phyloP scores from a whole-genome alignment of 2,329 filamentous ascomycete genomes.

The Colletotrichum sp. region DNA sequence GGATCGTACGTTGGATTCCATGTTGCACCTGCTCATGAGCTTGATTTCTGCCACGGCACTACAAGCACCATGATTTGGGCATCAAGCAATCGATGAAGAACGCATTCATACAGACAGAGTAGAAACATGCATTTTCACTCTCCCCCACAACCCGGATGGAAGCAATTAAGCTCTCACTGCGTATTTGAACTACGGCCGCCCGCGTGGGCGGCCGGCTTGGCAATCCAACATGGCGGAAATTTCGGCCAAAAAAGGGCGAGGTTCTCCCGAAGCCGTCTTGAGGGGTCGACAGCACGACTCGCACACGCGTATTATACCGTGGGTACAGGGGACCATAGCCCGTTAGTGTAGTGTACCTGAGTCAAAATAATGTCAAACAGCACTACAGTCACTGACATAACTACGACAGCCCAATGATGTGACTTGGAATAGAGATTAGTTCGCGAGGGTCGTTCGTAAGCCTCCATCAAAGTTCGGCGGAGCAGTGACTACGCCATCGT shows the following conservation, averaged over 20 bases:
- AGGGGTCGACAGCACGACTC: not conserved
- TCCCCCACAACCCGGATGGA: not conserved
- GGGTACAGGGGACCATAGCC: fast-evolving
- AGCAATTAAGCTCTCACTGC: not conserved
- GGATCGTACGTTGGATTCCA: not conserved
- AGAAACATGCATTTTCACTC: not conserved
- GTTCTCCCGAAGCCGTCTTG: not conserved
- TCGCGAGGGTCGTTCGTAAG: fast-evolving
- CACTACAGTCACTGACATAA: not conserved
- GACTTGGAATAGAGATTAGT: not conserved
- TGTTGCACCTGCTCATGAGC: not conserved
- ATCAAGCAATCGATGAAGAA: not conserved
- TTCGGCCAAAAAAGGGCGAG: not conserved
- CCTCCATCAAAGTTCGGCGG: not conserved
- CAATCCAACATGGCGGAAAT: not conserved
- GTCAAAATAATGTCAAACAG: not conserved
- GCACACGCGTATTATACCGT: not conserved
- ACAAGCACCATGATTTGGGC: not conserved
- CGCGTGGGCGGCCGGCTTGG: not conserved
- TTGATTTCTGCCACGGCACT: not conserved
- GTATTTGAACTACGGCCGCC: not conserved
- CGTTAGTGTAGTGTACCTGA: fast-evolving
- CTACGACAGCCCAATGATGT: not conserved
- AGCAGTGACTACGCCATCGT: not conserved
- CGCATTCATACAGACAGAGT: not conserved